Conservation (phyloP, 2,329 filamentous ascomycete species). For the Rhynchosporium secalis region DNA sequence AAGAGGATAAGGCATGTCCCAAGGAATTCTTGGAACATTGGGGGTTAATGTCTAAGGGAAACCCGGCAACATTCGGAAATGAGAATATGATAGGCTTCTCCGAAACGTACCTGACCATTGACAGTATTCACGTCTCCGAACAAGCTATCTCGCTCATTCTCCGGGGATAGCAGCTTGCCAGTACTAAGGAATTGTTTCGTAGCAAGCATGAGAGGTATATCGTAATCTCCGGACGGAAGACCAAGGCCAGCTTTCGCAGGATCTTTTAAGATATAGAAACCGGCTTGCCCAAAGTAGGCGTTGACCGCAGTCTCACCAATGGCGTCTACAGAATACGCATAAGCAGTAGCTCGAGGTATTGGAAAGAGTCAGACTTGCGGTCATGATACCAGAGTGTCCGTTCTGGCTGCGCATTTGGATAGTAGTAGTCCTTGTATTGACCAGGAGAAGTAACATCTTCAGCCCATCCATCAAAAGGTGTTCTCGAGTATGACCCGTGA, state of each 20-base stretch:
- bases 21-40: no score
- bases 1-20: no score
- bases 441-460: constrained; percentile 52
- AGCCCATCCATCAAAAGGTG: constrained; percentile 55
- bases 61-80: no score
- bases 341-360: background rate
- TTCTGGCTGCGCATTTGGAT: constrained; percentile 55
- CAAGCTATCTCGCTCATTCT: constrained; percentile 48
- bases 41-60: no score
- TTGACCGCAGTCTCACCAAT: constrained; percentile 50
- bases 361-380: constrained; percentile 10
- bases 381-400: constrained; percentile 60
- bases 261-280: constrained; percentile 56
- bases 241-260: constrained; percentile 46
- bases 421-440: constrained; percentile 63
- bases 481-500: constrained; percentile 48
- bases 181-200: constrained; percentile 54
- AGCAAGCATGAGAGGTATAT: constrained; percentile 42
- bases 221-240: constrained; percentile 52
- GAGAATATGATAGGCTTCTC: no score
- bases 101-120: constrained; percentile 45
- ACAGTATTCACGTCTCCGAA: constrained; percentile 49
- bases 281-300: constrained; percentile 57
- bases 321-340: constrained; percentile 13
- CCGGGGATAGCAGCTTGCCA: constrained; percentile 50